phyloP scores from a whole-genome alignment of 129 eudicot species.

The Saussurea involucrata region DNA sequence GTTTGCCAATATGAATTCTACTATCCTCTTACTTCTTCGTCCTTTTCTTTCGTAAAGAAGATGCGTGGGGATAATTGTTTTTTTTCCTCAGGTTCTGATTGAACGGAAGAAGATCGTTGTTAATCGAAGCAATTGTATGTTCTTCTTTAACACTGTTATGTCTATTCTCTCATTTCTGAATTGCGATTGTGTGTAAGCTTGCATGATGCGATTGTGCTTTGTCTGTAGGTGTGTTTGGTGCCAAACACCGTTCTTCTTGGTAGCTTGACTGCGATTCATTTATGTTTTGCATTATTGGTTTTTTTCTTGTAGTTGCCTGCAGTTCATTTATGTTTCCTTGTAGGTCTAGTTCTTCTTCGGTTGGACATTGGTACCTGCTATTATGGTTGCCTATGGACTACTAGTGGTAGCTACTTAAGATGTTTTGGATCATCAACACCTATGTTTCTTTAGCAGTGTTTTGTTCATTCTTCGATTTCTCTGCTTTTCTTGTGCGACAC shows the following conservation, averaged over 20 bases:
- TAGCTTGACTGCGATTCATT: not conserved
- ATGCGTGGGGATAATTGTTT: too few species aligned
- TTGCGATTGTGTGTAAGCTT: not conserved
- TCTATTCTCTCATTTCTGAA: not conserved
- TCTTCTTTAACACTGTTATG: not conserved
- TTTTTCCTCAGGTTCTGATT: too few species aligned
- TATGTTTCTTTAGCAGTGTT: too few species aligned
- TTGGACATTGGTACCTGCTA: not conserved
- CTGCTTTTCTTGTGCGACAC: too few species aligned
- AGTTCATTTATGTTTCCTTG: not conserved
- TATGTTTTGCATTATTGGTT: not conserved
- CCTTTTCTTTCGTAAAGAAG: too few species aligned
- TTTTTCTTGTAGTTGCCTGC: not conserved
- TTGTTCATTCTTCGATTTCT: too few species aligned
- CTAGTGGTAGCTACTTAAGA: too few species aligned
- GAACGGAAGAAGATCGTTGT: too few species aligned
- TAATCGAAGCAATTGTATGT: too few species aligned
- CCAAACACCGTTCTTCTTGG: not conserved
- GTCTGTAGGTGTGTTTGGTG: not conserved
- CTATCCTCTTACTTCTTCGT: not conserved
- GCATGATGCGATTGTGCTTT: not conserved
- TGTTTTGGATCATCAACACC: too few species aligned
- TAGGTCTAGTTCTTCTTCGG: not conserved
- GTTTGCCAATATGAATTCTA: not conserved
- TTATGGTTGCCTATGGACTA: too few species aligned